phyloP scores from a whole-genome alignment of 306 rosid genomes.

The Cucumis cinereus region DNA sequence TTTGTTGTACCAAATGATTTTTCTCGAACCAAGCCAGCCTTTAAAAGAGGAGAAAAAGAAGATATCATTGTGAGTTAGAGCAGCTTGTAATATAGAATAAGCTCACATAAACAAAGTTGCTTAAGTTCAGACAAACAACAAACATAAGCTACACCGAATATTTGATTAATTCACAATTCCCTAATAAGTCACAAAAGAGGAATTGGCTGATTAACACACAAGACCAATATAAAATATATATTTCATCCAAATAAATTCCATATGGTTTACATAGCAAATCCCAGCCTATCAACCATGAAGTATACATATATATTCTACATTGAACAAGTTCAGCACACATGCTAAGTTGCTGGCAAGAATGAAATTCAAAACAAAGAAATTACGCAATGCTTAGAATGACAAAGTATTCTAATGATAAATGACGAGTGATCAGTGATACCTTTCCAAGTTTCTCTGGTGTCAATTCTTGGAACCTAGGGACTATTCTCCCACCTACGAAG shows the following conservation, averaged over 20 bases:
- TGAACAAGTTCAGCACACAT: not conserved
- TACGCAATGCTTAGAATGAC: not conserved
- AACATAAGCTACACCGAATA: not conserved
- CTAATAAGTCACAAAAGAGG: not conserved
- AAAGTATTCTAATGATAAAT: not conserved
- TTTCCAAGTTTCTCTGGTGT: constrained; percentile 82
- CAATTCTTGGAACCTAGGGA: constrained; percentile 95
- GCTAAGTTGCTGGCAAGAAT: not conserved
- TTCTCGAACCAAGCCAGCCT: constrained; percentile 97
- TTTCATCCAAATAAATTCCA: not conserved
- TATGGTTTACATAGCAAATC: not conserved
- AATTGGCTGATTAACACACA: not conserved
- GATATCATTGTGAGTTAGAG: constrained; percentile 1
- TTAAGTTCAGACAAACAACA: not conserved
- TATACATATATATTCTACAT: not conserved
- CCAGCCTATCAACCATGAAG: not conserved
- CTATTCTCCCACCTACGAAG: constrained; percentile 87
- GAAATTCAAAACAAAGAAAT: no score
- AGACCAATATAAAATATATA: no score
- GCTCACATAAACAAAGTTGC: not conserved
- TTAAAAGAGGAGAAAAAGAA: not conserved
- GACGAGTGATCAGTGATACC: constrained; percentile 28
- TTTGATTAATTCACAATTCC: not conserved
- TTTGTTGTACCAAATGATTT: constrained; percentile 92
- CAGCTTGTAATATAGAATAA: not conserved